A percentile compares a stretch with the other conserved stretches of the same genome.
Conservation (phyloP, 257 asterid species). For the Ligustrum vulgare region DNA sequence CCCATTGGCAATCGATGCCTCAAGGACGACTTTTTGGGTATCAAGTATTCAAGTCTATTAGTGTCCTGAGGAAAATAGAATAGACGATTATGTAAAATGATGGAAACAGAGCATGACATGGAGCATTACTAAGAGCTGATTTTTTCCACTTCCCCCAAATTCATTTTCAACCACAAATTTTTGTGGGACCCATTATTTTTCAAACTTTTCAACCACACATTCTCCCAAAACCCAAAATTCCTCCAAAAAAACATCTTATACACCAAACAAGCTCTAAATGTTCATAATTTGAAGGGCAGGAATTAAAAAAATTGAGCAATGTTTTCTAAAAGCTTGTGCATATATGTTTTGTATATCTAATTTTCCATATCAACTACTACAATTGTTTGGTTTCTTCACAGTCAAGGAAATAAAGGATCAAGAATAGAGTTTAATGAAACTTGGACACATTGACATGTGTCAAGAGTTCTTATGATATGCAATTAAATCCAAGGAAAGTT, state of each 20-base stretch:
- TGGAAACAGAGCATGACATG: background rate
- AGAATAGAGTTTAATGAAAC: background rate
- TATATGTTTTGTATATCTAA: too few species aligned
- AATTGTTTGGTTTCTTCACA: too few species aligned
- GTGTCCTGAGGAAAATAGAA: constrained; percentile 60
- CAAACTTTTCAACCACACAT: too few species aligned
- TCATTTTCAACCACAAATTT: too few species aligned
- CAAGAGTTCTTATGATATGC: background rate
- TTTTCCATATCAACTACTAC: too few species aligned
- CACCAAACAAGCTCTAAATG: background rate
- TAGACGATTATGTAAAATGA: background rate
- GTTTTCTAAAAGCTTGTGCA: background rate
- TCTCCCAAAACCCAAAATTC: too few species aligned
- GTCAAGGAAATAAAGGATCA: too few species aligned
- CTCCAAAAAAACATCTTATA: too few species aligned
- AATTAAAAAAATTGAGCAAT: background rate
- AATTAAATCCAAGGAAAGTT: background rate
- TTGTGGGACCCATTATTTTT: too few species aligned
- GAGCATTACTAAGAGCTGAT: background rate
- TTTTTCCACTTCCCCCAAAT: too few species aligned
- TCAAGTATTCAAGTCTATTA: constrained; percentile 77
- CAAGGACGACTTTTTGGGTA: constrained; percentile 90
- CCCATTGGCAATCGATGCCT: constrained; percentile 98
- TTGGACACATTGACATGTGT: background rate
- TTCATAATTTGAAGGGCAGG: background rate